A percentile compares a stretch with the other conserved stretches of the same genome.
Conservation (phyloP, 257 asterid genomes). For the Cruciata laevipes region DNA sequence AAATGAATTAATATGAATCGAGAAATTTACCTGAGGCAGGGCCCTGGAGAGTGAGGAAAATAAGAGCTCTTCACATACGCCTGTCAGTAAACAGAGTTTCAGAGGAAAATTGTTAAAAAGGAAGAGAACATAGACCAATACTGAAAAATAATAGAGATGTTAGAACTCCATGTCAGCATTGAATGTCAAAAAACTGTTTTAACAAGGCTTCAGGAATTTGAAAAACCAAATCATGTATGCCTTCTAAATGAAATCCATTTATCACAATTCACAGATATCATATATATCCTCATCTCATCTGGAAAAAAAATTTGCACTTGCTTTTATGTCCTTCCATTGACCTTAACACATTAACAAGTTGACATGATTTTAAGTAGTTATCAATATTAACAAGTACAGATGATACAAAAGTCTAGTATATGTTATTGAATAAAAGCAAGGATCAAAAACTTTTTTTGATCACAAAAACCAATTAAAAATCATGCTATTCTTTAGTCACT, state of each 20-base stretch:
- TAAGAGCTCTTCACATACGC: constrained; percentile 64
- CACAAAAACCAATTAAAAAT: neutral
- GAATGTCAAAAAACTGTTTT: neutral
- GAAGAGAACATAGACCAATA: neutral
- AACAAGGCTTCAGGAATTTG: neutral
- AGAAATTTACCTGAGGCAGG: constrained; percentile 63
- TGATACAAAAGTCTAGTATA: neutral
- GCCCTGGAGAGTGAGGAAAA: constrained; percentile 79
- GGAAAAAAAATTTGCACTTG: neutral
- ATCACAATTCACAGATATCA: neutral
- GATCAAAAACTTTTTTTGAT: neutral
- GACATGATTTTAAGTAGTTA: neutral
- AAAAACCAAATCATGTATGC: no score
- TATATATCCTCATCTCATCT: neutral
- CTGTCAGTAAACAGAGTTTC: constrained; percentile 34
- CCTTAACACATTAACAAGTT: neutral
- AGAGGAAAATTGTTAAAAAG: neutral
- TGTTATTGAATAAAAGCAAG: neutral
- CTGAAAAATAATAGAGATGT: neutral
- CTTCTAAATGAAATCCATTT: neutral
- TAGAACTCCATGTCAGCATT: neutral
- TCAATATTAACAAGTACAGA: neutral
- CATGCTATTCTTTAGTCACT: neutral
- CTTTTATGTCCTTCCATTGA: neutral
- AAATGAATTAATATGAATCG: neutral